phyloP scores from a whole-genome alignment of 345 rosid species.

The Limnanthes douglasii region DNA sequence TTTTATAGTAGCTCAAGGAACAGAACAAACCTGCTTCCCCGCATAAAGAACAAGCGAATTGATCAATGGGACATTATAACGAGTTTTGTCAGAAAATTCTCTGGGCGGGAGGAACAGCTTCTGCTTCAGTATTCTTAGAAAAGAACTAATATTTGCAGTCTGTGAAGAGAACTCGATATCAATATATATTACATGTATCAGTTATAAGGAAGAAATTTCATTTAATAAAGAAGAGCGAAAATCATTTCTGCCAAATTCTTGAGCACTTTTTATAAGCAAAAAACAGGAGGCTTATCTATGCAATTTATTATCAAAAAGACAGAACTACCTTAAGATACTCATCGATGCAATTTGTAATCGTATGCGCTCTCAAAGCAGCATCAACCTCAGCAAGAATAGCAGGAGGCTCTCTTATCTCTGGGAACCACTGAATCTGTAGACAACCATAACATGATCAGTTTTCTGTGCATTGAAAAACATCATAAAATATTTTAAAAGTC shows the following conservation, averaged over 20 bases:
- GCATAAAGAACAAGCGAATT: conserved; percentile 95
- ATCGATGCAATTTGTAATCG: conserved; percentile 78
- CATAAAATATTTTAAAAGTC: too few relatives aligned
- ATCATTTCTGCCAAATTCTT: background rate
- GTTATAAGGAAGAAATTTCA: background rate
- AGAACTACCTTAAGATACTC: conserved; percentile 97
- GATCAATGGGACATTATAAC: conserved; percentile 76
- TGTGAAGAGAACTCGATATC: background rate
- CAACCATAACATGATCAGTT: background rate
- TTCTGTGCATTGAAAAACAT: too few relatives aligned
- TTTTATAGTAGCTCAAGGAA: background rate
- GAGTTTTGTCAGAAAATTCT: conserved; percentile 75
- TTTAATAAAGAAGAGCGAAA: background rate
- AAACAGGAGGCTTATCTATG: too few relatives aligned
- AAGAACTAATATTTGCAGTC: too few relatives aligned
- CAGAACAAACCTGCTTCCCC: conserved; percentile 77
- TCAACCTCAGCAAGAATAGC: conserved; percentile 87
- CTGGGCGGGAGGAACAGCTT: conserved; percentile 53
- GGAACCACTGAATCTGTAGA: conserved; percentile 85
- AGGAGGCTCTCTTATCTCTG: conserved; percentile 74
- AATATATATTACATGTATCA: background rate
- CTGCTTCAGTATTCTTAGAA: conserved; percentile 73
- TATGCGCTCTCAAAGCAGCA: conserved; percentile 62
- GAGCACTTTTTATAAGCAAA: too few relatives aligned
- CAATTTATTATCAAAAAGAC: too few relatives aligned